phyloP scores from a whole-genome alignment of 2,329 filamentous ascomycete species.

The Domatiomyces catenatus region DNA sequence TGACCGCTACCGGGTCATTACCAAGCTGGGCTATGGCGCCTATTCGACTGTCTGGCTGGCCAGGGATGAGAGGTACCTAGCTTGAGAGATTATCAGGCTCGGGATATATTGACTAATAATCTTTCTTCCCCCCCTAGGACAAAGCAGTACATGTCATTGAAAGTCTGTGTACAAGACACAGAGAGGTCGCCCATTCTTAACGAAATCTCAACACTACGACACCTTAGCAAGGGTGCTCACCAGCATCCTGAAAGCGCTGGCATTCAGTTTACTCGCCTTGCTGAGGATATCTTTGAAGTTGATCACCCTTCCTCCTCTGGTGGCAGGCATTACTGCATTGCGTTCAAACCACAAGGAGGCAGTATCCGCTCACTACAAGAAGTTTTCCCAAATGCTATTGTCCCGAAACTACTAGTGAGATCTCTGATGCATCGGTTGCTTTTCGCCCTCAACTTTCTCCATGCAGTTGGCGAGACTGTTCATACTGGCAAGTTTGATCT shows the following conservation, averaged over 20 bases:
- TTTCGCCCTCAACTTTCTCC: constrained; percentile 13
- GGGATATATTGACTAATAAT: constrained; percentile 1
- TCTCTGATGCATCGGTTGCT: constrained; percentile 13
- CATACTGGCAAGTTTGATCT: constrained; percentile 12
- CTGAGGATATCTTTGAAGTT: constrained; percentile 17
- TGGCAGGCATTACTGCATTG: constrained; percentile 18
- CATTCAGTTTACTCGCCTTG: constrained; percentile 15
- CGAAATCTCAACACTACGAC: constrained; percentile 15
- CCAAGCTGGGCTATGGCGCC: constrained; percentile 24
- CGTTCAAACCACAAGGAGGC: constrained; percentile 15
- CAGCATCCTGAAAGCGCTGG: constrained; percentile 7
- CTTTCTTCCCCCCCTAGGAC: constrained; percentile 1
- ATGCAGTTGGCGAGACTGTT: constrained; percentile 9
- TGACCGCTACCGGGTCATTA: constrained; percentile 22
- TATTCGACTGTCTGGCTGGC: constrained; percentile 25
- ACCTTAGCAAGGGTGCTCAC: constrained; percentile 8
- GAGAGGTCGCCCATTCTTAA: constrained; percentile 13
- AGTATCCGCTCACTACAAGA: constrained; percentile 17
- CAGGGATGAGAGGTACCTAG: constrained; percentile 14
- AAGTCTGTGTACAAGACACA: constrained; percentile 13
- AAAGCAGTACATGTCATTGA: constrained; percentile 13
- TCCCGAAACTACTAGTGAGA: constrained; percentile 9
- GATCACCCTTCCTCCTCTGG: constrained; percentile 1
- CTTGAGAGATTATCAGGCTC: constrained; percentile 5
- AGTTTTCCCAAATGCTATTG: constrained; percentile 11